Evolutionary conservation across 805 yeast genomes (phyloP).

Genomic region (Saturnispora galanensis): DNA sequence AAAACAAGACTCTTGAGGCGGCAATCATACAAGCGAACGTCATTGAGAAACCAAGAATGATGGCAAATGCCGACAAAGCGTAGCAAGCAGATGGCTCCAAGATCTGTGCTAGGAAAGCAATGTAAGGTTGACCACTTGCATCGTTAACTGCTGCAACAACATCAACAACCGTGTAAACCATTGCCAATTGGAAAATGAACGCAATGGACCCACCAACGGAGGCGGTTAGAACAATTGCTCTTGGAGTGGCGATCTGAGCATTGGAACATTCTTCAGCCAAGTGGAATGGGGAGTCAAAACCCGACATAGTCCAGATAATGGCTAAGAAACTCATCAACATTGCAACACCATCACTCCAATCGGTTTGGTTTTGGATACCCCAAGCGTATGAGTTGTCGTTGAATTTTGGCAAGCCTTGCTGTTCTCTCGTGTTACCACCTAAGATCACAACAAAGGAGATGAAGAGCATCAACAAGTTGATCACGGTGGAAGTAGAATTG

Average conservation of each 20-base stretch:
- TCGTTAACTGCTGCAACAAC: constrained; percentile 36
- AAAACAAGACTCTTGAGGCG: constrained; percentile 56
- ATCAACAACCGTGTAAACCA: constrained; percentile 51
- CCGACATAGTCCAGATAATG: constrained; percentile 66
- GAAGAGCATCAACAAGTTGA: constrained; percentile 39
- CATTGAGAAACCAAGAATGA: constrained; percentile 38
- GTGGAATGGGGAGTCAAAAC: constrained; percentile 69
- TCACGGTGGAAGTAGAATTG: constrained; percentile 39
- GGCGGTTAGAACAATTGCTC: constrained; percentile 53
- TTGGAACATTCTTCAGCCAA: constrained; percentile 64
- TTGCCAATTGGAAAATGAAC: constrained; percentile 47
- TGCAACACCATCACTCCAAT: constrained; percentile 54
- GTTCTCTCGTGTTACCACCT: constrained; percentile 36
- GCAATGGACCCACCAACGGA: constrained; percentile 47
- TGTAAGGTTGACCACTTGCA: constrained; percentile 52
- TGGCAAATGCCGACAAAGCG: constrained; percentile 35
- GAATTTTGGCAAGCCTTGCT: constrained; percentile 35
- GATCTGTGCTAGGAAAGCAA: constrained; percentile 42
- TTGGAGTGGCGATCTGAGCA: constrained; percentile 56
- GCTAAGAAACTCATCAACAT: constrained; percentile 48
- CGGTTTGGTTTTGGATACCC: constrained; percentile 47
- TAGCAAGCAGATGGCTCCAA: constrained; percentile 32
- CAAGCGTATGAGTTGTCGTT: constrained; percentile 42
- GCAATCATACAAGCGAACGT: constrained; percentile 55
- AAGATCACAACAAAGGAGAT: constrained; percentile 46